phyloP scores from a whole-genome alignment of 306 rosid genomes.

The Malus sylvestris region DNA sequence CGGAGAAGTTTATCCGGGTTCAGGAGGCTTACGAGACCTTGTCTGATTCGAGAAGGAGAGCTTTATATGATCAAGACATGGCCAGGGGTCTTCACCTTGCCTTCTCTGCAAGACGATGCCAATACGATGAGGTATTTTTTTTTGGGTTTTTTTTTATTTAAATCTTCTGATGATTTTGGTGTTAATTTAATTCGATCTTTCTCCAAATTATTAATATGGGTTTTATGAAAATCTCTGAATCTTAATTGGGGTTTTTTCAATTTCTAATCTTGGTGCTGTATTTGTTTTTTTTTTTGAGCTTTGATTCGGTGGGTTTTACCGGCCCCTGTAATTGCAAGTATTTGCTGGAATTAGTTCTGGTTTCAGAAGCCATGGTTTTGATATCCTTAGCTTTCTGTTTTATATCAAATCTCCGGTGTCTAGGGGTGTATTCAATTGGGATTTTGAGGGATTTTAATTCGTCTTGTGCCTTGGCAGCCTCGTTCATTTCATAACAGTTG shows the following conservation, averaged over 20 bases:
- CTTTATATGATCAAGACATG: slow-evolving; percentile 66
- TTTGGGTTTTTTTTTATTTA: not conserved
- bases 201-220: not conserved
- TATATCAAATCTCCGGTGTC: not conserved
- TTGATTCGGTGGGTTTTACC: not conserved
- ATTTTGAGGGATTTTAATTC: not conserved
- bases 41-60: slow-evolving; percentile 62
- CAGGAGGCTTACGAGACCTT: slow-evolving; percentile 89
- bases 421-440: no score
- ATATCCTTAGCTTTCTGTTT: not conserved
- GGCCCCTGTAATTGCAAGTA: not conserved
- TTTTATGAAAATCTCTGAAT: not conserved
- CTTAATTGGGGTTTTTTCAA: not conserved
- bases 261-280: not conserved
- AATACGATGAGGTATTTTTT: slow-evolving; percentile 34
- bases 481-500: not conserved
- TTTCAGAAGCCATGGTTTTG: not conserved
- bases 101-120: slow-evolving; percentile 50
- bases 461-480: not conserved
- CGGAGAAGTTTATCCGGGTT: slow-evolving; percentile 63
- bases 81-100: slow-evolving; percentile 66
- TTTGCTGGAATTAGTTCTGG: not conserved
- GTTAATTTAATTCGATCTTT: not conserved
- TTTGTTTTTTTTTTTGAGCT: not conserved
- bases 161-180: not conserved